Evolutionary conservation across 2,329 filamentous ascomycete genomes (phyloP).

Genomic region (Penicillium sp.): DNA sequence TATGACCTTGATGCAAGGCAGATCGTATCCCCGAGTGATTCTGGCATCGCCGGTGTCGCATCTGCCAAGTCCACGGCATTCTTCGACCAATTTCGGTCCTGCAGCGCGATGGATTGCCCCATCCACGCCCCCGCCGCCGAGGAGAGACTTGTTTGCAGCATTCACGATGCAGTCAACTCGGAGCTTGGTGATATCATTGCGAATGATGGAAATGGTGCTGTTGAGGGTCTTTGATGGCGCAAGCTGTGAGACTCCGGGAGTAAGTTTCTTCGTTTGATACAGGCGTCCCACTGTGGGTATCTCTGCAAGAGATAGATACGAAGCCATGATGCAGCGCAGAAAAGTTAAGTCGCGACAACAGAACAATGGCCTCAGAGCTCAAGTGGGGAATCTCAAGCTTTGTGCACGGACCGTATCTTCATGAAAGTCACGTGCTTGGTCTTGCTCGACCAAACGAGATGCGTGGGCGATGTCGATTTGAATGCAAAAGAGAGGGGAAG

Average conservation of each 20-base stretch:
- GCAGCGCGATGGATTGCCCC: slow-evolving; percentile 85
- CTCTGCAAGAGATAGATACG: slow-evolving; percentile 30
- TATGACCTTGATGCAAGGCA: slow-evolving; percentile 79
- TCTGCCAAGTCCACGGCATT: slow-evolving; percentile 71
- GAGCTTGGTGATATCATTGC: slow-evolving; percentile 80
- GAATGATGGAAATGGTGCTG: slow-evolving; percentile 63
- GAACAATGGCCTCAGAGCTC: neutral
- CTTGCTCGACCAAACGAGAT: too few relatives aligned
- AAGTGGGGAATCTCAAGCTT: slow-evolving; percentile 1
- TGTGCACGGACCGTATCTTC: neutral
- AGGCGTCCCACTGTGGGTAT: slow-evolving; percentile 56
- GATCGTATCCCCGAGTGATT: slow-evolving; percentile 74
- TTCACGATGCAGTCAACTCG: slow-evolving; percentile 85
- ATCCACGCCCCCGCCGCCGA: slow-evolving; percentile 88
- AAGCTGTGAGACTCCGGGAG: slow-evolving; percentile 29
- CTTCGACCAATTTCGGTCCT: slow-evolving; percentile 65
- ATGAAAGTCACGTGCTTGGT: neutral
- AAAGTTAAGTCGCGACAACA: neutral
- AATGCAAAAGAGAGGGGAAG: neutral
- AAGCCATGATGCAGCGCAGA: slow-evolving; percentile 18
- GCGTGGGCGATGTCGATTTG: neutral
- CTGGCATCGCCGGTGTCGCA: slow-evolving; percentile 79
- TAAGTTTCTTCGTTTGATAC: slow-evolving; percentile 61
- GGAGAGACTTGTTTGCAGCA: slow-evolving; percentile 76
- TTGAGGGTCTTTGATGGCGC: slow-evolving; percentile 53